A percentile compares a stretch with the other conserved stretches of the same genome.
phyloP scores from a whole-genome alignment of 225 moss, liverwort and hornwort species.

The Antitrichia curtipendula region DNA sequence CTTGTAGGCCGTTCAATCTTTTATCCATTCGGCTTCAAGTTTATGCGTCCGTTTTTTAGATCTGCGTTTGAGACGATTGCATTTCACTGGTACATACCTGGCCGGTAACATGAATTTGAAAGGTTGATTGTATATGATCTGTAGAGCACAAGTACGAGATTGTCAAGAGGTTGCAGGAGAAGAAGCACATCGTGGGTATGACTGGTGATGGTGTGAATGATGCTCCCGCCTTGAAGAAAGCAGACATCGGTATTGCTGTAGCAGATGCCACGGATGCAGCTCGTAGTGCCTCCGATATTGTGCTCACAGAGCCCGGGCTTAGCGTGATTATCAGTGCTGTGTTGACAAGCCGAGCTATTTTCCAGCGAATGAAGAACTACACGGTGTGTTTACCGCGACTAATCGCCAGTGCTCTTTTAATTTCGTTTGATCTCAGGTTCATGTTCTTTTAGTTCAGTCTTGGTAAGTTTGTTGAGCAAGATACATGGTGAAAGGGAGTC shows the following conservation, averaged over 20 bases:
- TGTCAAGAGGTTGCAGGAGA: slow-evolving; percentile 42
- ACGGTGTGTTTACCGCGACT: slow-evolving; percentile 4
- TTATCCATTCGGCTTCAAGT: not conserved
- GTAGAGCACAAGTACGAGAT: slow-evolving; percentile 79
- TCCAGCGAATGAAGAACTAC: slow-evolving; percentile 71
- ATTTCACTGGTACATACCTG: not conserved
- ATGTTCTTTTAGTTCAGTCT: not conserved
- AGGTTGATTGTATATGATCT: not conserved
- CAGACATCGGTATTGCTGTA: slow-evolving; percentile 71
- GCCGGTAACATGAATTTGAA: not conserved
- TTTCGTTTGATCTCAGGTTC: not conserved
- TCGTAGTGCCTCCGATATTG: slow-evolving; percentile 59
- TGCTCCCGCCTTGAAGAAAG: slow-evolving; percentile 75
- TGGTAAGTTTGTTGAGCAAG: not conserved
- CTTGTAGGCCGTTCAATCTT: not conserved
- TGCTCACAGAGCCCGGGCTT: slow-evolving; percentile 63
- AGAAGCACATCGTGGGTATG: slow-evolving; percentile 64
- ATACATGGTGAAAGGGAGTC: not conserved
- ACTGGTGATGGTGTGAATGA: slow-evolving; percentile 80
- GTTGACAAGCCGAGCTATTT: slow-evolving; percentile 50
- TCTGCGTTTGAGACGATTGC: not conserved
- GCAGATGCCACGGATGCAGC: slow-evolving; percentile 72
- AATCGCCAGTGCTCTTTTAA: not conserved
- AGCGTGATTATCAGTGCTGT: slow-evolving; percentile 70
- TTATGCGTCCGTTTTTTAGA: not conserved